Conservation (phyloP, 73 alveolate species). For the Diophrys sp. region DNA sequence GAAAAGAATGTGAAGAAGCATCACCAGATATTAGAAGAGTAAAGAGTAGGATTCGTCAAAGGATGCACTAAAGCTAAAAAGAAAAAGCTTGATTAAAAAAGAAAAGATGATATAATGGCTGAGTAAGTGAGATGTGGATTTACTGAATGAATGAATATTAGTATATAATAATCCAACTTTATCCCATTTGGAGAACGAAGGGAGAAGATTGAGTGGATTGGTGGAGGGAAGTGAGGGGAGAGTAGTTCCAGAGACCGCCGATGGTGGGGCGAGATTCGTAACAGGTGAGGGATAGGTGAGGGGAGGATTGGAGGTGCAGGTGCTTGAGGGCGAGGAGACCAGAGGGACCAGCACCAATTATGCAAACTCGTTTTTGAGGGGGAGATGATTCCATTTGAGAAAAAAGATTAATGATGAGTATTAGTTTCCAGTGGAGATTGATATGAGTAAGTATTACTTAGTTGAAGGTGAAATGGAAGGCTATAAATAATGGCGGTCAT, state of each 20-base stretch:
- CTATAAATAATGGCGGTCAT: no score
- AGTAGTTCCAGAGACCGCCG: not conserved
- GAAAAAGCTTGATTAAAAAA: no score
- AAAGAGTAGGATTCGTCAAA: no score
- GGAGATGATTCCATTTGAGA: no score
- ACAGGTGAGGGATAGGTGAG: not conserved
- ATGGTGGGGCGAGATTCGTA: not conserved
- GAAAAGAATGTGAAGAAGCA: no score
- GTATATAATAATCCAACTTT: no score
- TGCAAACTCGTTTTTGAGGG: no score
- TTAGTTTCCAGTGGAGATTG: constrained; percentile 93
- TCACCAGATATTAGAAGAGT: no score
- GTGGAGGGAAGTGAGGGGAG: not conserved
- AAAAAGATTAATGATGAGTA: constrained; percentile 83
- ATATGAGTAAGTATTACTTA: constrained; percentile 71
- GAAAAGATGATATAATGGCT: no score
- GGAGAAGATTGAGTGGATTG: not conserved
- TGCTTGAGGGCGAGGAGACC: not conserved
- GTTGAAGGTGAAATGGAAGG: constrained; percentile 60
- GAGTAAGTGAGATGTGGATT: no score
- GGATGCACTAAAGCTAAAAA: no score
- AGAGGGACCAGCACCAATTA: not conserved
- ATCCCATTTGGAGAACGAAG: not conserved
- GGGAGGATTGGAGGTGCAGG: not conserved
- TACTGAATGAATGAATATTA: no score